Evolutionary conservation across 2,329 filamentous ascomycete species (phyloP), one percentile per base, ranked within the genome.

Genomic region (Diplodia scrobiculata): DNA sequence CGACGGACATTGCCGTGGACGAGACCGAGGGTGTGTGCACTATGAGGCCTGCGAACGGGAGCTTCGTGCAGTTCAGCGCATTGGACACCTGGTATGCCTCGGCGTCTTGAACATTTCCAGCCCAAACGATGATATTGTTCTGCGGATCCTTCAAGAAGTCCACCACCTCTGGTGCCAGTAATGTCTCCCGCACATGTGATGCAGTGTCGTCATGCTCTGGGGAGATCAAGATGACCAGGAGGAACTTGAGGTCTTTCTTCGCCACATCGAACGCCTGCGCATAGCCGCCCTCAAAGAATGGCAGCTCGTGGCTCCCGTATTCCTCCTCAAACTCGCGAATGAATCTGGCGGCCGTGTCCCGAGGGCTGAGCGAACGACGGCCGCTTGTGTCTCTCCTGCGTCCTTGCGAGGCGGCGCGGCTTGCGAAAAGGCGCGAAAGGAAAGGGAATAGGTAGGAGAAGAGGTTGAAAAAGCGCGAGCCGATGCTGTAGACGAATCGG

Each of bases 281-380:
- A 74, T 98, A 95, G 4, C 94, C 92, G 62, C 90, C 90, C 74
- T 97, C 93, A 70, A 89, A 88, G 76, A 96, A 97, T 0, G 90
- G 88, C 4, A 98, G 79, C 4, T 82, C 82, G 58, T 87, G 86
- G 19, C 83, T 79, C 0, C 92, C 92, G 73, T 97, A 95, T 72
- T 96, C 91, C 78, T 99, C 95, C 72, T 97, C 92, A 70, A 99
- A 97, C 72, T 98, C 93, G 9, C 94, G 87, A 73, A 91, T 90
- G 76, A 98, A 96, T 36, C 95, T 84, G 29, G 91, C 89, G 0
- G 94, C 92, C 0, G 92, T 94, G 74, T 99, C 95, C 66, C 91
- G 87, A 1, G 94, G 92, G 74, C 90, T 90, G 52, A 97, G 80
- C 71, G 91, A 86, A 70, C 91, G 85, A 38, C 94, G 85, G 3